Percentiles rank a stretch among this genome's conserved stretches.
phyloP scores from a whole-genome alignment of 2,329 filamentous ascomycete genomes.

The Cercospora canescens region DNA sequence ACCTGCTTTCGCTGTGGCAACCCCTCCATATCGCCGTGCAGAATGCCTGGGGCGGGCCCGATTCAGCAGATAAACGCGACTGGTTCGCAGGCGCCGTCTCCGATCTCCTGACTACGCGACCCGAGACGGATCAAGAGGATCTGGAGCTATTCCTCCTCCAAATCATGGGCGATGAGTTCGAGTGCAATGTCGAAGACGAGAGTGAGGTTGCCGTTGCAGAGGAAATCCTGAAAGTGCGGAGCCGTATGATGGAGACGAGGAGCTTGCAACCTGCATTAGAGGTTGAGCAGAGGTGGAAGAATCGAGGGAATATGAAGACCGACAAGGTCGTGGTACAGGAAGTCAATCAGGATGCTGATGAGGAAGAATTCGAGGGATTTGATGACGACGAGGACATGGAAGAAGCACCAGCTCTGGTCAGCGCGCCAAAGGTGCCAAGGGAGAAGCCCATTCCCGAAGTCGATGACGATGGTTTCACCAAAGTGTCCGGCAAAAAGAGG shows the following conservation, averaged over 20 bases:
- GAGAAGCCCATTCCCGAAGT: constrained; percentile 63
- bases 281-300: constrained; percentile 68
- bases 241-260: constrained; percentile 65
- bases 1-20: constrained; percentile 83
- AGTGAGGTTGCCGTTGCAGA: constrained; percentile 73
- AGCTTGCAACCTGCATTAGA: constrained; percentile 82
- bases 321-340: constrained; percentile 60
- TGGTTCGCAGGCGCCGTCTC: constrained; percentile 90
- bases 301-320: constrained; percentile 65
- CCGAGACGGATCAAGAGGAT: constrained; percentile 58
- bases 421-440: constrained; percentile 39
- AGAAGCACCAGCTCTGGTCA: constrained; percentile 63
- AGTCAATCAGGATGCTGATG: constrained; percentile 56
- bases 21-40: constrained; percentile 83
- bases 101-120: constrained; percentile 67
- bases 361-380: constrained; percentile 46
- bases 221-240: constrained; percentile 68
- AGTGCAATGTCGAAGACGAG: constrained; percentile 88
- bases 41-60: constrained; percentile 83
- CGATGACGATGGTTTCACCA: constrained; percentile 44
- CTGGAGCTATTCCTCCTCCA: constrained; percentile 8
- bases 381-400: constrained; percentile 57
- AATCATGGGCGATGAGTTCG: constrained; percentile 69
- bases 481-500: constrained; percentile 41
- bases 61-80: constrained; percentile 84